phyloP scores from a whole-genome alignment of 176 grass and related monocot species.

The Rhynchospora tenuis region DNA sequence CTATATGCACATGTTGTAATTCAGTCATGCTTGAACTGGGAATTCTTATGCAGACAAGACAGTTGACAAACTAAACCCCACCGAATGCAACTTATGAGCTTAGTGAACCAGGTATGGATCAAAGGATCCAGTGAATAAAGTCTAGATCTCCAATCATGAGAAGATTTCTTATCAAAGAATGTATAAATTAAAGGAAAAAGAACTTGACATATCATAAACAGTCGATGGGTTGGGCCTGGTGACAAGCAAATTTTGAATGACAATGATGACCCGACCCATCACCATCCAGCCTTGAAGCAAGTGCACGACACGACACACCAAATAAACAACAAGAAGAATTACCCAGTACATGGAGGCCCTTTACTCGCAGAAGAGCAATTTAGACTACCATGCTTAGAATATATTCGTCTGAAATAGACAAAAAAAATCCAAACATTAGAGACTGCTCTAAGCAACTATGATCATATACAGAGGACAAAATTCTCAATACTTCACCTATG shows the following conservation, averaged over 20 bases:
- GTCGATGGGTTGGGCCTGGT: background rate
- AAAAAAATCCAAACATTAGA: slow-evolving; percentile 2
- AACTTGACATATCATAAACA: background rate
- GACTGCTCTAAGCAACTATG: background rate
- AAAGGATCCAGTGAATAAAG: background rate
- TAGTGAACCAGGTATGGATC: background rate
- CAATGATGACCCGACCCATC: background rate
- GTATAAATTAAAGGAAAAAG: too few species aligned
- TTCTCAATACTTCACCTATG: slow-evolving; percentile 51
- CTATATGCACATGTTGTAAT: background rate
- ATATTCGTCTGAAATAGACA: slow-evolving; percentile 58
- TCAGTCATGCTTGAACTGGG: background rate
- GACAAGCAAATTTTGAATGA: too few species aligned
- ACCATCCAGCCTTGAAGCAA: background rate
- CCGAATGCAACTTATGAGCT: background rate
- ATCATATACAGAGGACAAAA: background rate
- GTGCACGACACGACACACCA: background rate
- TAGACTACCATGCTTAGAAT: slow-evolving; percentile 58
- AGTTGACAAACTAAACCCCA: background rate
- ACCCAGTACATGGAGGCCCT: slow-evolving; percentile 97
- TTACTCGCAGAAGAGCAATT: slow-evolving; percentile 82
- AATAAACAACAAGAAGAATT: slow-evolving; percentile 21
- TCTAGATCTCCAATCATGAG: background rate
- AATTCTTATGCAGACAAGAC: background rate
- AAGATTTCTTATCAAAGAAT: background rate